Evolutionary conservation across 441 rosid genomes (phyloP), one percentile per base, ranked within the genome.

Genomic region (Metrosideros polymorpha): DNA sequence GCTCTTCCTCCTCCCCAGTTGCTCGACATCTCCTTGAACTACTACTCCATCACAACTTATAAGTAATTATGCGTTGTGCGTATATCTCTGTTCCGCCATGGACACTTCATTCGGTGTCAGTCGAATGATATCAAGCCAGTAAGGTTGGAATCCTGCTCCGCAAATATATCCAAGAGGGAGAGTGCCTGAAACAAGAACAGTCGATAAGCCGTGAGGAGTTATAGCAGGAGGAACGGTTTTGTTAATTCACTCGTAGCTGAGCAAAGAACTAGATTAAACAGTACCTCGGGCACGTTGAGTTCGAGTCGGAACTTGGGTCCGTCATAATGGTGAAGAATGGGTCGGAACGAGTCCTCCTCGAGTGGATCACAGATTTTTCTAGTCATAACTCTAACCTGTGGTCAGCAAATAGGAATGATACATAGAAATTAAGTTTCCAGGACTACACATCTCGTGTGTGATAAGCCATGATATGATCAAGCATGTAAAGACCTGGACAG

Each of bases 81-180:
- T 2, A 6, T 22, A 22, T 71, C 79, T 24, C 47, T 2, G 47
- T 22, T 22, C 79, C 79, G 6, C 47, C 79, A 22, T 10, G n/a
- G 39, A 39, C 43, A 3, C 47, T 71, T 71, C 79, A 71, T 52
- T 29, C 19, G 17, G 43, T n/a, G 49, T 49, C 56, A n/a, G 3
- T 50, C 45, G 30, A 83, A 35, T 22, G 85, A 32, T 18, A 83
- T 51, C 54, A 53, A 50, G 63, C 45, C 57, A 12, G 59, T 32
- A 52, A 83, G 59, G 59, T 32, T 49, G 25, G 9, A 83, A 24
- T 84, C 86, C 85, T 96, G 94, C 10, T 90, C 96, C 4, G 83
- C 94, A 91, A 97, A 96, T 85, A 95, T 94, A 91, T 97, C 99
- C 95, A 97, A 82, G 13, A 97, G 97, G 77, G 99, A 94, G 15